These are phyloP conservation scores for Boletellus ananiceps DNA, from an alignment of 768 basidiomycete genomes.

Conservation along the genomic window DNA sequence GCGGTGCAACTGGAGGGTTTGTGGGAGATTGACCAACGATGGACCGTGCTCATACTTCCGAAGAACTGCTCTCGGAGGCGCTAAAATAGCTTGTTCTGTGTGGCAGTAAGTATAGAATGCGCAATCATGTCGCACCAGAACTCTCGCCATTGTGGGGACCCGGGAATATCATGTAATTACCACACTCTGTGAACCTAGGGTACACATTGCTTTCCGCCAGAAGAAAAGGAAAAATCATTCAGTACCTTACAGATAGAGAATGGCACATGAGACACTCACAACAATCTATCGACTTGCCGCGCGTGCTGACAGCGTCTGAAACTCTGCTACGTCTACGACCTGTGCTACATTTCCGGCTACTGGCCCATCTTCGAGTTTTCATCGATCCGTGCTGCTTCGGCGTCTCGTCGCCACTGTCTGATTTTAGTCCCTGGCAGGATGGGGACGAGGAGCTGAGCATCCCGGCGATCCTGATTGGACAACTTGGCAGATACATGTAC, in stretches of 20 bases:
- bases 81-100: not conserved
- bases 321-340: not conserved
- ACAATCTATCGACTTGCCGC: not conserved
- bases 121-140: not conserved
- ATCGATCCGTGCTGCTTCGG: constrained; percentile 1
- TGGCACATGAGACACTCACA: not conserved
- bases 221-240: not conserved
- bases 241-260: not conserved
- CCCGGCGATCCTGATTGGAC: constrained; percentile 20
- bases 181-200: not conserved
- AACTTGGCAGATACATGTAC: constrained; percentile 25
- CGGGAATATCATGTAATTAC: not conserved
- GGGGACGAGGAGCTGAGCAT: constrained; percentile 25
- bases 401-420: constrained; percentile 24
- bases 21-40: too few species aligned
- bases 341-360: not conserved
- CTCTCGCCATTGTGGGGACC: not conserved
- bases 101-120: not conserved
- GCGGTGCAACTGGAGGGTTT: not conserved
- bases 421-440: constrained; percentile 23
- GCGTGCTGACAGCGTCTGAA: not conserved
- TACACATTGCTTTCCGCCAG: not conserved
- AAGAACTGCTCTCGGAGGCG: too few species aligned
- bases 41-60: too few species aligned
- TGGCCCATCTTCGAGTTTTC: not conserved